Evolutionary conservation across 257 asterid genomes (phyloP).

Genomic region (Solanum chiquidenum): DNA sequence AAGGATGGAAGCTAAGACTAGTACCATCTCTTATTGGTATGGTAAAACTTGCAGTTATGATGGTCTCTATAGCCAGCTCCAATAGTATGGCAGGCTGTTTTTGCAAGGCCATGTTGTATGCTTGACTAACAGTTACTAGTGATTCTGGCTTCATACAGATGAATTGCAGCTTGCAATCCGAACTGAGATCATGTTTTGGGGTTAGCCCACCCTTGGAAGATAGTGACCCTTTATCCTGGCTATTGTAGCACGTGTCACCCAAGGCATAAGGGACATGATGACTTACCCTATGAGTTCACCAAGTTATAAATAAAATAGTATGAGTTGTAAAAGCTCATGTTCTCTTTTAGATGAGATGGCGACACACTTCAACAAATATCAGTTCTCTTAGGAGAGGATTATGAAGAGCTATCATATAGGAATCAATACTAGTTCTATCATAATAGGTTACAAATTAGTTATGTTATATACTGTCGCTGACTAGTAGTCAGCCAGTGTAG

Average conservation of each 20-base stretch:
- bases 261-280: too few relatives aligned
- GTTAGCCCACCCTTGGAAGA: background rate
- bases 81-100: background rate
- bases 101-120: background rate
- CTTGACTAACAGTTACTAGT: background rate
- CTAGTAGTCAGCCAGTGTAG: slow-evolving; percentile 2
- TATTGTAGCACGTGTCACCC: too few relatives aligned
- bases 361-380: background rate
- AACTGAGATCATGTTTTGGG: background rate
- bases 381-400: background rate
- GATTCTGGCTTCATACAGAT: background rate
- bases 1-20: background rate
- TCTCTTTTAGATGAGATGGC: background rate
- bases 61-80: background rate
- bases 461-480: background rate
- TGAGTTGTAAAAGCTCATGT: too few relatives aligned
- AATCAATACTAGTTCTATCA: slow-evolving; percentile 1
- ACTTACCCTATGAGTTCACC: too few relatives aligned
- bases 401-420: too few relatives aligned
- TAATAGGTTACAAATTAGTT: slow-evolving; percentile 17
- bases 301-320: too few relatives aligned
- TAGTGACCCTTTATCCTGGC: too few relatives aligned
- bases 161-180: background rate
- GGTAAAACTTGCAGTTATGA: background rate
- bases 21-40: background rate